Base-by-base conservation (phyloP, 1,139 yeast genomes). In the Suhomyces anneliseae region DNA sequence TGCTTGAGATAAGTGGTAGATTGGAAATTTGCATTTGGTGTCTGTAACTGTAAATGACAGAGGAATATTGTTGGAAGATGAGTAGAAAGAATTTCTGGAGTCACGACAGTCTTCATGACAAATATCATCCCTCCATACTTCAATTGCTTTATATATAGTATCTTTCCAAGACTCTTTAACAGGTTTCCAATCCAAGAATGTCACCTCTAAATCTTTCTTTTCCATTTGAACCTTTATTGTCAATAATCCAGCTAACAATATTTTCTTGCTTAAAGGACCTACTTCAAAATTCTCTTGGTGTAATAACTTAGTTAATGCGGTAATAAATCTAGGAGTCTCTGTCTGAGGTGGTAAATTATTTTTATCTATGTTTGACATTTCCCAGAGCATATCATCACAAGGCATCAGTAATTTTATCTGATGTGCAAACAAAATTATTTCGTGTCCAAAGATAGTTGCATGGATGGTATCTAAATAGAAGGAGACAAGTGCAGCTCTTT, bases 171-270 rank as follows among this genome's bases (percentile, higher is more conserved):
- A 65, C 48, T 73, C 79, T 42, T 62, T 64, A 34, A 64, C 57
- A 9, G 58, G 56, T 33, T 60, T 48, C 66, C 66, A 64, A 32
- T 66, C 70, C 60, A 62, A 62, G 57, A 56, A 67, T 51, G 59
- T 67, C 15, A 72, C 74, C 61, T 81, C 89, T 40, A 79, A 58
- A 56, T 83, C 90, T 14, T 81, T 70, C 59, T 85, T 90, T 60
- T 85, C 90, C 79, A 86, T 79, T 65, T 86, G 87, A 55, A 78
- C 74, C 76, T 84, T 74, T 12, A 87, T 72, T 1, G 90, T 81
- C 43, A 85, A 66, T 42, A 87, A 63, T 0, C 95, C 95, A 4
- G 88, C 83, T 31, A 87, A 65, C 34, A 87, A 61, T 7, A 85
- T 79, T 53, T 82, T 81, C 48, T 82, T 78, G 7, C 90, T 87